Evolutionary conservation across 2,329 filamentous ascomycete species (phyloP).

Genomic region (Trichoderma gracile): DNA sequence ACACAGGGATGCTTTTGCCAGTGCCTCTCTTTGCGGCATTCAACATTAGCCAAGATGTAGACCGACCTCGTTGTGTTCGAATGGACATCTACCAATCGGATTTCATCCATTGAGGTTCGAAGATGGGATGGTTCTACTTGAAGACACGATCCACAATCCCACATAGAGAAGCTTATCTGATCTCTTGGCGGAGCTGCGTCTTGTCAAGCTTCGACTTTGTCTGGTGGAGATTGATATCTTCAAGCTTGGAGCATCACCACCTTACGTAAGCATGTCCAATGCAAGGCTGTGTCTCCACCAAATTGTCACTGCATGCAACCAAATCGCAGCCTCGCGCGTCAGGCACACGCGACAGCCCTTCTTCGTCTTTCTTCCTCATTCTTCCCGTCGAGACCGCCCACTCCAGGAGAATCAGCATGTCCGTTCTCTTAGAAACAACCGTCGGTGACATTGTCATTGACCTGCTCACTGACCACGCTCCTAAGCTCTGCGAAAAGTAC

Average conservation of each 20-base stretch:
- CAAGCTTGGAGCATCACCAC: background rate
- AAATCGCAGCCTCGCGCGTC: slow-evolving; percentile 20
- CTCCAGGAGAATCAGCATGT: slow-evolving; percentile 59
- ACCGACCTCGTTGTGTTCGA: too few relatives aligned
- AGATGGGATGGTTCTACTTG: too few relatives aligned
- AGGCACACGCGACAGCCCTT: slow-evolving; percentile 6
- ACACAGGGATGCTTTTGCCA: too few relatives aligned
- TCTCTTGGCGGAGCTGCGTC: background rate
- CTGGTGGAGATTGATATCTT: too few relatives aligned
- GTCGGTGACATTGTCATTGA: slow-evolving; percentile 94
- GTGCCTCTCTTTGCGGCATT: too few relatives aligned
- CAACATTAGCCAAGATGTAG: too few relatives aligned
- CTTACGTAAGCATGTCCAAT: background rate
- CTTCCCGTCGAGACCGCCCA: background rate
- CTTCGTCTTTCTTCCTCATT: background rate
- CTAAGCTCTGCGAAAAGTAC: slow-evolving; percentile 93
- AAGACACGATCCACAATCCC: too few relatives aligned
- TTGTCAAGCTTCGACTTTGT: background rate
- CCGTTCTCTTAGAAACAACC: slow-evolving; percentile 89
- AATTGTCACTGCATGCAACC: slow-evolving; percentile 8
- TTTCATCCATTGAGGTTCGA: too few relatives aligned
- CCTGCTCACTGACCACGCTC: slow-evolving; percentile 82
- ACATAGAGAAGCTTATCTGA: background rate
- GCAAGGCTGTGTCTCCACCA: background rate
- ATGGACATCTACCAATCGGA: too few relatives aligned